phyloP scores from a whole-genome alignment of 176 grass and related monocot species.

The Carex cristatella region DNA sequence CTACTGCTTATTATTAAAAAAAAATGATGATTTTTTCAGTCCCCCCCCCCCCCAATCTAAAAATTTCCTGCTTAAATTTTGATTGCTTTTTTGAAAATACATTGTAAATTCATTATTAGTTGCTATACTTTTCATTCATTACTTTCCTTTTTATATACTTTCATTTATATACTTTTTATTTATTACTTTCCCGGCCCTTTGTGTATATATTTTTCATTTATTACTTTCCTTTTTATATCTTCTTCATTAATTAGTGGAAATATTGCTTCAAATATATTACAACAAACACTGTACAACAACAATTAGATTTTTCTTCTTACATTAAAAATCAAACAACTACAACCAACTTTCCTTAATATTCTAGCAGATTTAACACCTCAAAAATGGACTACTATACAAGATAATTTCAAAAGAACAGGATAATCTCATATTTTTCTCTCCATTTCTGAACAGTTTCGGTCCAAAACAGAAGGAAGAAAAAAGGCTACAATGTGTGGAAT shows the following conservation, averaged over 20 bases:
- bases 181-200: neutral
- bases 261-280: neutral
- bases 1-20: neutral
- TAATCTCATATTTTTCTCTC: neutral
- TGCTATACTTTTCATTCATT: neutral
- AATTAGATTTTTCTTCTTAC: neutral
- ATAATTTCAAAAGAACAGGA: neutral
- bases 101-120: neutral
- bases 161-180: neutral
- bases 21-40: neutral
- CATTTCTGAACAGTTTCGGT: neutral
- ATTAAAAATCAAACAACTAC: neutral
- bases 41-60: neutral
- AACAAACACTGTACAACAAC: neutral
- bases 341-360: neutral
- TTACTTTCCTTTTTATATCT: neutral
- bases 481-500: slow-evolving; percentile 38
- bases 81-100: neutral
- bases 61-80: neutral
- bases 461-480: neutral
- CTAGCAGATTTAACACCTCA: neutral
- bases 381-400: neutral
- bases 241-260: neutral
- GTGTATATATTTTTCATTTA: neutral
- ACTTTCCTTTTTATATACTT: too few species aligned